Evolutionary conservation across 2,329 filamentous ascomycete species (phyloP).

Genomic region (Fusarium azukiicola): DNA sequence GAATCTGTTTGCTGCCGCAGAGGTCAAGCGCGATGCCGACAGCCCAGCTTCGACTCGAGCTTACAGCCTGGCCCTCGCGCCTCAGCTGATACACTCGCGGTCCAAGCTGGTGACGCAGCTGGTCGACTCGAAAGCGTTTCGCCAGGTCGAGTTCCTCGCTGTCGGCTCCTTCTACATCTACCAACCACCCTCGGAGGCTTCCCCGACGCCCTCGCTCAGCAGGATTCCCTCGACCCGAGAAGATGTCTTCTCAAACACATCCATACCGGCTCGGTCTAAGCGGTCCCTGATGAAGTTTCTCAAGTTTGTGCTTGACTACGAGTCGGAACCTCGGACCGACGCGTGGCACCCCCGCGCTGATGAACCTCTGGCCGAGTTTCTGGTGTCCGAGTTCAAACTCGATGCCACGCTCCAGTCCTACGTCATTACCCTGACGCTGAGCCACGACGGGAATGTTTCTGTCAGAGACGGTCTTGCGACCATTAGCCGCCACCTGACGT

Average conservation of each 20-base stretch:
- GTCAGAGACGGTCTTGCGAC: constrained; percentile 84
- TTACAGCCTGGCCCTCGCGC: constrained; percentile 91
- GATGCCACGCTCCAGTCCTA: constrained; percentile 84
- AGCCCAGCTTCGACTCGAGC: constrained; percentile 83
- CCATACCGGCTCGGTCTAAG: constrained; percentile 90
- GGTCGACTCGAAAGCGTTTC: constrained; percentile 93
- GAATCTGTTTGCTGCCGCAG: constrained; percentile 53
- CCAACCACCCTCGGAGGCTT: constrained; percentile 60
- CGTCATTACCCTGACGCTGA: constrained; percentile 85
- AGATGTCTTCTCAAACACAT: constrained; percentile 91
- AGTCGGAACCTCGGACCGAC: constrained; percentile 75
- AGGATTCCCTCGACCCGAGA: constrained; percentile 94
- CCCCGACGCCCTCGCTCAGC: constrained; percentile 68
- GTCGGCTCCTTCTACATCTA: constrained; percentile 96
- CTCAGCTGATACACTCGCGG: constrained; percentile 92
- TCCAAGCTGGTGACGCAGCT: constrained; percentile 89
- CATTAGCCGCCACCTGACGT: constrained; percentile 90
- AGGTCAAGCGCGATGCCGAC: constrained; percentile 62
- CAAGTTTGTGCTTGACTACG: constrained; percentile 89
- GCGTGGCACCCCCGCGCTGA: constrained; percentile 79
- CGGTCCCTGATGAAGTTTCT: constrained; percentile 95
- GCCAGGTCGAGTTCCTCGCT: constrained; percentile 95
- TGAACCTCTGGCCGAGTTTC: constrained; percentile 78
- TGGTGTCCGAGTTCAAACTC: constrained; percentile 82
- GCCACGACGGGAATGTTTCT: constrained; percentile 81